Evolutionary conservation across 2,329 filamentous ascomycete species (phyloP).

Genomic region (Hysterium pulicare): DNA sequence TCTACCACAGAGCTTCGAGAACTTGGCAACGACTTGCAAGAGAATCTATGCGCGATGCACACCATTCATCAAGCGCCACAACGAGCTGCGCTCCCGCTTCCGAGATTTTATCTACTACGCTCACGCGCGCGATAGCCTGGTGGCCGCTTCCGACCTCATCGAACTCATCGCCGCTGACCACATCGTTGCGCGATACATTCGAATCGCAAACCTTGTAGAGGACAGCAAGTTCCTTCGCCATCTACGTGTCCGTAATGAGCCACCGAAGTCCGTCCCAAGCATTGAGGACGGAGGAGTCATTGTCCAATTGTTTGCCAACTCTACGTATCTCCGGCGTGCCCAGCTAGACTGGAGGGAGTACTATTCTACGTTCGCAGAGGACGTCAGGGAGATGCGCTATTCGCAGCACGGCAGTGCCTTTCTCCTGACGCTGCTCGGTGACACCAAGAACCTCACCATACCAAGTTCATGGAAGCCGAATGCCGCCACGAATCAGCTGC

Average conservation of each 20-base stretch:
- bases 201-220: constrained; percentile 12
- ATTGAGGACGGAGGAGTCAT: constrained; percentile 12
- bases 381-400: constrained; percentile 13
- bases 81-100: constrained; percentile 18
- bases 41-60: constrained; percentile 15
- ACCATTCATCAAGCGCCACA: constrained; percentile 17
- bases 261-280: constrained; percentile 9
- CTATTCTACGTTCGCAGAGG: constrained; percentile 15
- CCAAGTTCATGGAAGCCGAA: constrained; percentile 12
- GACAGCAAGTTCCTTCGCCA: constrained; percentile 11
- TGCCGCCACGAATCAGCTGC: constrained; percentile 13
- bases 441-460: constrained; percentile 13
- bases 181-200: constrained; percentile 18
- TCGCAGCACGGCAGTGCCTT: constrained; percentile 22
- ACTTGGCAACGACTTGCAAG: constrained; percentile 20
- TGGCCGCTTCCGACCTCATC: constrained; percentile 18
- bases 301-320: constrained; percentile 16
- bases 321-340: constrained; percentile 16
- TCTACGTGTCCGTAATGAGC: constrained; percentile 5
- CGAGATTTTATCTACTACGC: constrained; percentile 15
- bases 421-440: constrained; percentile 19
- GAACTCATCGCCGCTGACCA: constrained; percentile 18
- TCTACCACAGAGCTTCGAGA: constrained; percentile 20
- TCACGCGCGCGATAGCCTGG: constrained; percentile 1
- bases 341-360: constrained; percentile 23